Evolutionary conservation across 352 stramenopile species (phyloP), one percentile per base, ranked within the genome.

Genomic region (Ochromonadaceae sp.): DNA sequence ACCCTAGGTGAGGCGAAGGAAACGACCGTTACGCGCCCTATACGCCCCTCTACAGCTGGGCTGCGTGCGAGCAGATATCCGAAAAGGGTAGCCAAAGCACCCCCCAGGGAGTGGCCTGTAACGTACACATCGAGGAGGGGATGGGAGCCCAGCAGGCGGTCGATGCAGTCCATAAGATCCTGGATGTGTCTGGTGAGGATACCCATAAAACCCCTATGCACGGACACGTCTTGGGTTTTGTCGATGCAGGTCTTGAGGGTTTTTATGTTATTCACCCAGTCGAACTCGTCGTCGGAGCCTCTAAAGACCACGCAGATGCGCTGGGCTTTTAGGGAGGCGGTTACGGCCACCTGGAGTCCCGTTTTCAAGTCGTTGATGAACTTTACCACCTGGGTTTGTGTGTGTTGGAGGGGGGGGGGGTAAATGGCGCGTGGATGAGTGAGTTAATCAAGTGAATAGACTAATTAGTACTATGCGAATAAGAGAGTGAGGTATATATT

Each of bases 81-180:
- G 60, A 76, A 77, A 28, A 95, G 70, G 15, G 90, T 81, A 0
- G 88, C 85, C 28, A 96, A 72, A 2, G 84, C 83, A 12, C 84
- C 88, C 25, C 88, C 88, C 67, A 95, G 82, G 49, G 79, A 90
- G 71, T 96, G 87, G 0, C 88, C 88, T 12, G 85, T 92, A 12
- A 93, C 70, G 67, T 90, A 95, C 9, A 95, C 58, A 38, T 76
- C 72, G 60, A 73, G 78, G 25, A 59, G 67, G 28, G 36, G 38
- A 60, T 73, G 55, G 66, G 72, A 35, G 46, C 67, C 30, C 67
- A 57, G 73, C 10, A 53, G 68, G 0, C 44, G 66, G 63, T 39
- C 34, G 12, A 69, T 56, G 20, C 49, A 22, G 38, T 58, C 60
- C n/a, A n/a, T n/a, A n/a, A n/a, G n/a, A n/a, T n/a, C n/a, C n/a